Conservation (phyloP, 495 filamentous ascomycete genomes). For the Parathielavia appendiculata region DNA sequence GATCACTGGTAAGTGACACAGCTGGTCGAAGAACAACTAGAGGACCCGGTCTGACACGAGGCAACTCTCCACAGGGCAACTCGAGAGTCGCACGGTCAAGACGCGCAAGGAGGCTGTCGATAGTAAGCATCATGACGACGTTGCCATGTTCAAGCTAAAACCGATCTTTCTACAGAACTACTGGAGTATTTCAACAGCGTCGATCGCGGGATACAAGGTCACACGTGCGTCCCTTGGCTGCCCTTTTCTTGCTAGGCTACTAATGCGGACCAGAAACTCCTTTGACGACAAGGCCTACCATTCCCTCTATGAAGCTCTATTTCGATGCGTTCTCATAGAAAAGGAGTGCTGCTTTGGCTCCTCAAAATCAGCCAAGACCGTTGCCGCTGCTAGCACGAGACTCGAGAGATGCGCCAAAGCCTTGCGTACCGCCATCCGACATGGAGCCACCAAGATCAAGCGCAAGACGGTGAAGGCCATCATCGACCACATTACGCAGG, state of each 20-base stretch:
- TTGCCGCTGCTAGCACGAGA: constrained; percentile 48
- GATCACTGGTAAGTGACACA: constrained; percentile 23
- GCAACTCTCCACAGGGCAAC: constrained; percentile 5
- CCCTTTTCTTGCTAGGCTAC: neutral
- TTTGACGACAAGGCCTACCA: constrained; percentile 72
- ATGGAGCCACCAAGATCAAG: constrained; percentile 62
- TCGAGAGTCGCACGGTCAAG: constrained; percentile 13
- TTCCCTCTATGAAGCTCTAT: constrained; percentile 74
- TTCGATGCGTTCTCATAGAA: constrained; percentile 61
- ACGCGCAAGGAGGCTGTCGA: constrained; percentile 32
- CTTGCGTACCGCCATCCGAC: constrained; percentile 63
- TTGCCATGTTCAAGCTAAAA: constrained; percentile 29
- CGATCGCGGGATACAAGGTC: constrained; percentile 22
- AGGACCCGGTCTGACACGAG: constrained; percentile 7
- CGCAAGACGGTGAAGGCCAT: constrained; percentile 71
- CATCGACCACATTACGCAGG: constrained; percentile 75
- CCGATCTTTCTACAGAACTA: constrained; percentile 53
- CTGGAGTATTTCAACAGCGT: constrained; percentile 24
- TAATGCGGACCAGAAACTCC: constrained; percentile 22
- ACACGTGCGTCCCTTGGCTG: neutral
- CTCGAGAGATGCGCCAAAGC: constrained; percentile 67
- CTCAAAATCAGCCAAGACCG: constrained; percentile 45
- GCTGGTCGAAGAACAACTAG: neutral
- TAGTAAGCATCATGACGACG: constrained; percentile 23
- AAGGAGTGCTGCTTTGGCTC: constrained; percentile 55